A percentile compares a stretch with the other conserved stretches of the same genome.
phyloP scores from a whole-genome alignment of 2,329 filamentous ascomycete genomes.

The Fusarium vanettenii region DNA sequence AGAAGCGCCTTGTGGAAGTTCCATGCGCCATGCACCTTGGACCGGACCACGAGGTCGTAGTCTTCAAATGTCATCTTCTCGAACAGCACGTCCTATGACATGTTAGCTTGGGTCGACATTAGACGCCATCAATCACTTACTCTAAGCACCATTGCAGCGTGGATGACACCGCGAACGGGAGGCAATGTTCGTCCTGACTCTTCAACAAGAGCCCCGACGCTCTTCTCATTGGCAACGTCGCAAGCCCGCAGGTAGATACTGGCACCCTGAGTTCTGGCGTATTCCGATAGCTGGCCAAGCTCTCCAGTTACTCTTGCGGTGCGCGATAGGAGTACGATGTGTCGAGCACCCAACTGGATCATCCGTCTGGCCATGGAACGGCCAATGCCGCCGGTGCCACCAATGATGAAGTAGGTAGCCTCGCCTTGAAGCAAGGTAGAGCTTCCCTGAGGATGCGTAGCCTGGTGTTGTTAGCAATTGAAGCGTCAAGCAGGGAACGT shows the following conservation, averaged over 20 bases:
- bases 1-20: background rate
- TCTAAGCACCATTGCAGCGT: background rate
- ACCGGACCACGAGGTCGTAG: background rate
- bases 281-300: background rate
- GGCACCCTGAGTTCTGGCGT: background rate
- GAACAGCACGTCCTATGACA: background rate
- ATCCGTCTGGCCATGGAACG: conserved; percentile 59
- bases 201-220: background rate
- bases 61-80: background rate
- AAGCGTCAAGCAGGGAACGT: background rate
- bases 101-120: background rate
- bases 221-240: background rate
- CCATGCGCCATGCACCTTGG: background rate
- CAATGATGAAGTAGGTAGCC: conserved; percentile 56
- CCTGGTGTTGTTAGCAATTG: background rate
- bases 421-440: background rate
- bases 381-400: conserved; percentile 59
- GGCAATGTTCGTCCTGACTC: background rate
- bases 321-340: conserved; percentile 53
- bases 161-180: background rate
- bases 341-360: conserved; percentile 56
- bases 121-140: background rate
- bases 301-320: background rate
- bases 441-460: background rate
- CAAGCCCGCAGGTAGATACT: background rate